phyloP scores from a whole-genome alignment of 768 basidiomycete species.

The Serpula lacrymans region DNA sequence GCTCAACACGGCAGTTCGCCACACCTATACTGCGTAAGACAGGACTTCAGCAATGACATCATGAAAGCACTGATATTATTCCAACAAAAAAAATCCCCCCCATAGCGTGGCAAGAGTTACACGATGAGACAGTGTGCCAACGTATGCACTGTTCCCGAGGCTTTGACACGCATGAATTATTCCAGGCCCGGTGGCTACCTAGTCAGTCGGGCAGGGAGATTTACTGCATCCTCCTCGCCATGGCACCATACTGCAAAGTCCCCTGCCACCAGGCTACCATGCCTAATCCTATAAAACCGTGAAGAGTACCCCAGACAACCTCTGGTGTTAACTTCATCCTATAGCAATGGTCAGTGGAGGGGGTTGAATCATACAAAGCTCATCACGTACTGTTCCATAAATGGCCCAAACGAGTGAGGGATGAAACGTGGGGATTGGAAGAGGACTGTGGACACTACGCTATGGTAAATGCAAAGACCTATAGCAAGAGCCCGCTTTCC shows the following conservation, averaged over 20 bases:
- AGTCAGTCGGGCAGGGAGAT: no score
- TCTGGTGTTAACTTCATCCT: slow-evolving; percentile 72
- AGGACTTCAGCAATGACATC: no score
- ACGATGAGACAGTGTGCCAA: no score
- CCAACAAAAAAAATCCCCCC: no score
- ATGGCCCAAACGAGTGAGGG: slow-evolving; percentile 61
- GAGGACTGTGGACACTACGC: slow-evolving; percentile 66
- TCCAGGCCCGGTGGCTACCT: no score
- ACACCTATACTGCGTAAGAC: no score
- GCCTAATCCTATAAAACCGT: slow-evolving; percentile 67
- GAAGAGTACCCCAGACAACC: slow-evolving; percentile 64
- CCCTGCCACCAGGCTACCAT: slow-evolving; percentile 84
- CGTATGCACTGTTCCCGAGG: no score
- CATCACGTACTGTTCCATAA: slow-evolving; percentile 55
- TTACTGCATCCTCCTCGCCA: slow-evolving; percentile 36
- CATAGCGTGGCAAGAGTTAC: no score
- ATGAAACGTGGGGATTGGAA: slow-evolving; percentile 79
- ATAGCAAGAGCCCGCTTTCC: slow-evolving; percentile 84
- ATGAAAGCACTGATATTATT: no score
- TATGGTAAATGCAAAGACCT: slow-evolving; percentile 74
- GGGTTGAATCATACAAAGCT: not conserved
- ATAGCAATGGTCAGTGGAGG: slow-evolving; percentile 4
- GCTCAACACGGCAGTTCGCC: no score
- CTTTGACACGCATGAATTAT: no score
- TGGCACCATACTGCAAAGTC: slow-evolving; percentile 52